These are phyloP conservation scores for Aspergillus puulaauensis DNA, from an alignment of 2,329 filamentous ascomycete species.

Conservation along the genomic window DNA sequence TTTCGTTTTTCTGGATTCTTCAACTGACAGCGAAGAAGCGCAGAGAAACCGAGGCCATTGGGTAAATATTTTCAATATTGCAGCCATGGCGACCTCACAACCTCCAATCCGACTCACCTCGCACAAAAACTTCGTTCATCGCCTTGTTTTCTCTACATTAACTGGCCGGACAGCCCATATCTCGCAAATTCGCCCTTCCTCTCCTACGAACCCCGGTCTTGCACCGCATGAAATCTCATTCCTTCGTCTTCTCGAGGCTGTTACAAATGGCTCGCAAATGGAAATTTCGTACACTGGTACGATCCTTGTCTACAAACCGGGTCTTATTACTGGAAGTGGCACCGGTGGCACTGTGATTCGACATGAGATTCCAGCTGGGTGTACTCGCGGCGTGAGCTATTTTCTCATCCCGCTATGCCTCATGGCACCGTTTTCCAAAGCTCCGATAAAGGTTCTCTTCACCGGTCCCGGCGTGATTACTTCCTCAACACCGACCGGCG, in stretches of 20 bases:
- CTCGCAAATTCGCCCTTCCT: slow-evolving; percentile 86
- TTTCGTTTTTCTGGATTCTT: slow-evolving; percentile 18
- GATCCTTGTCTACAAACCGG: slow-evolving; percentile 85
- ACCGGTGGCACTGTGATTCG: slow-evolving; percentile 69
- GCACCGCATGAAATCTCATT: slow-evolving; percentile 93
- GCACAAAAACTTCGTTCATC: slow-evolving; percentile 77
- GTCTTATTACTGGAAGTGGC: slow-evolving; percentile 83
- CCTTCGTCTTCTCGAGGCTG: slow-evolving; percentile 85
- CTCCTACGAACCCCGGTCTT: slow-evolving; percentile 82
- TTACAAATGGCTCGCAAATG: slow-evolving; percentile 93
- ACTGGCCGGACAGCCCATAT: slow-evolving; percentile 88
- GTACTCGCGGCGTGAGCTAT: slow-evolving; percentile 81
- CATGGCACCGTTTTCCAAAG: slow-evolving; percentile 89
- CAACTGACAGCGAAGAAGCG: neutral
- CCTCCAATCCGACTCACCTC: slow-evolving; percentile 72
- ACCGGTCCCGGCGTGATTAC: slow-evolving; percentile 92
- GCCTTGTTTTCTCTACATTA: slow-evolving; percentile 85
- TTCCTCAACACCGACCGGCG: slow-evolving; percentile 75
- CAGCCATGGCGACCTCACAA: slow-evolving; percentile 43
- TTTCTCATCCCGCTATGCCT: slow-evolving; percentile 88
- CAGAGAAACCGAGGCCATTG: neutral
- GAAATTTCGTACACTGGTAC: slow-evolving; percentile 97
- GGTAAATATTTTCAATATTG: slow-evolving; percentile 10
- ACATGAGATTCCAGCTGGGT: slow-evolving; percentile 75
- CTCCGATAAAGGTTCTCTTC: slow-evolving; percentile 85